Evolutionary conservation across 164 flowering plant genomes (phyloP), one percentile per base, ranked within the genome.

Genomic region (Dillenia suffruticosa): DNA sequence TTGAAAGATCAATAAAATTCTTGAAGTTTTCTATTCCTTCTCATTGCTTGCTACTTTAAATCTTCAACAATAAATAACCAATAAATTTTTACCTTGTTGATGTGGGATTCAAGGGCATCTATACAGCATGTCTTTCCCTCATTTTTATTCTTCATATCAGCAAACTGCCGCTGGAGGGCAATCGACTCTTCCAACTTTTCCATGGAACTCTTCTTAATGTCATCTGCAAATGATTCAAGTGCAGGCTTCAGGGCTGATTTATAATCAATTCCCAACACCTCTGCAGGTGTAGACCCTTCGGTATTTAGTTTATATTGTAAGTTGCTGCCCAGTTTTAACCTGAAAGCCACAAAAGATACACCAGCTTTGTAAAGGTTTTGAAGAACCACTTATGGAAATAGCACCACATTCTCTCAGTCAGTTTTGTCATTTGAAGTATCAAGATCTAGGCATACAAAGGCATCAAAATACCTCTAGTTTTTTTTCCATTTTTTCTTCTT

Each of bases 201-300:
- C 70, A 74, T 67, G 7, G 78, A 77, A 56, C 67, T 75, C 67
- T 70, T 78, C 73, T 83, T 79, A 12, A 77, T 63, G 19, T 78
- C 79, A 49, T 80, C 82, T 22, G 58, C 70, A 61, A 76, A 78
- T 48, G 85, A 68, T 56, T 70, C 68, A 32, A 89, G 87, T 58
- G 71, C 79, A 44, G 90, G 97, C 76, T 83, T 85, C 9, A 94
- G 62, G 51, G 67, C 79, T 54, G 79, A 63, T 69, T 92, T 95
- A 72, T 88, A 88, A 69, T 87, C 90, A 56, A 83, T 53, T 26
- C 95, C 98, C 79, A 87, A 67, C 2, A 93, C 80, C 58, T 84
- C 92, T 61, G 74, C 71, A 46, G 86, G 75, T 17, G 94, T 72
- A 13, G 86, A 72, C 19, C 89, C 98, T 40, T 81, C 75, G 13